Conservation (phyloP, 768 basidiomycete species). For the Flagelloscypha sp. region DNA sequence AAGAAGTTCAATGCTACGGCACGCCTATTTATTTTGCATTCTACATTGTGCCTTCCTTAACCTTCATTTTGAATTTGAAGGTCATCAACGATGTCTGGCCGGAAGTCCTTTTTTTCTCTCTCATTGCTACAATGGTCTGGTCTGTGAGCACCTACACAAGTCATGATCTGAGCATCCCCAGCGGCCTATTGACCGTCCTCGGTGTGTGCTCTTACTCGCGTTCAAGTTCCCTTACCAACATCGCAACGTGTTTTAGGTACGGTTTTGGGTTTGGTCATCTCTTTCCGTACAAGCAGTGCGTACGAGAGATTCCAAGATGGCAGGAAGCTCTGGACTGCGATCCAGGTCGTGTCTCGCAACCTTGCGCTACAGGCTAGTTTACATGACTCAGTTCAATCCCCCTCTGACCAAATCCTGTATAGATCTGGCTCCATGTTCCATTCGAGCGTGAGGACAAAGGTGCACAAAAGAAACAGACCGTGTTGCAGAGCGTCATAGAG, state of each 20-base stretch:
- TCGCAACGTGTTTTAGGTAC: conserved; percentile 72
- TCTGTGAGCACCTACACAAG: too few relatives aligned
- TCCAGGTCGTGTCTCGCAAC: conserved; percentile 48
- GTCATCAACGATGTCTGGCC: conserved; percentile 21
- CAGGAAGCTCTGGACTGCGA: conserved; percentile 61
- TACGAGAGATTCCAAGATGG: conserved; percentile 69
- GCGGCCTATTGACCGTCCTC: conserved; percentile 33
- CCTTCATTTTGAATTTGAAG: not conserved
- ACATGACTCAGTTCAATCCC: conserved; percentile 7
- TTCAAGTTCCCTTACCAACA: too few relatives aligned
- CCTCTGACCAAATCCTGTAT: too few relatives aligned
- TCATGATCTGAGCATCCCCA: conserved; percentile 26
- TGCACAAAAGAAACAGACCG: conserved; percentile 20
- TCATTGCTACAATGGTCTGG: conserved; percentile 23
- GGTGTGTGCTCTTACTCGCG: too few relatives aligned
- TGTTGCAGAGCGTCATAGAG: conserved; percentile 49
- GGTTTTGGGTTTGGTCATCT: conserved; percentile 63
- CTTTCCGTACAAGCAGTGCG: conserved; percentile 65
- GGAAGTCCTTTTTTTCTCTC: conserved; percentile 31
- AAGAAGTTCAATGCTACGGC: conserved; percentile 48
- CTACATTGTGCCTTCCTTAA: conserved; percentile 15
- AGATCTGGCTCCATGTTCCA: conserved; percentile 54
- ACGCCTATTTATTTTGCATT: conserved; percentile 19
- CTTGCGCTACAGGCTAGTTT: conserved; percentile 47
- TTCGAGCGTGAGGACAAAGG: conserved; percentile 29